Evolutionary conservation across 306 rosid species (phyloP), one percentile per base, ranked within the genome.

Genomic region (Gleditsia sinensis): DNA sequence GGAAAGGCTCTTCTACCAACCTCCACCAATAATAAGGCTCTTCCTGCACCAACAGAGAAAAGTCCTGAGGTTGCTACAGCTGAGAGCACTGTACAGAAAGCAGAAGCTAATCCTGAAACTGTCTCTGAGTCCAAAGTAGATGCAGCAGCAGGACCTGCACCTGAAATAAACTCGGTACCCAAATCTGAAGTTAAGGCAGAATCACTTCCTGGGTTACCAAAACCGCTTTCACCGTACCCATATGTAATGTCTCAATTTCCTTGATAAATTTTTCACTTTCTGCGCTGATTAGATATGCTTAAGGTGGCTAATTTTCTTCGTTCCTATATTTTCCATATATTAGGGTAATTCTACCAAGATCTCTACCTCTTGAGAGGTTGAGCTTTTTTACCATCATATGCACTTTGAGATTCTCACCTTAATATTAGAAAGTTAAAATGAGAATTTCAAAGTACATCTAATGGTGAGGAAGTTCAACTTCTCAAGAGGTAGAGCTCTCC

Each of bases 191-290:
- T 54, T 13, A 87, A 80, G 80, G 82, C 84, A 78, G 89, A 88
- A 64, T 77, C 99, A 25, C 45, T 67, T 76, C 91, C 93, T 4
- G 59, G 7, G 65, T 69, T 55, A 74, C 77, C 91, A 62, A 81
- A 49, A 62, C 84, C 96, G 24, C 98, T 89, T 58, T 94, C 99
- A 36, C 99, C 99, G 58, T 94, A 87, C 74, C 90, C 97, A 34
- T 64, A 5, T 27, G 98, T 94, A 91, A 81, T 50, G 71, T 76
- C 81, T 74, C 76, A 19, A 43, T 64, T 82, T 11, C 65, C 71
- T 60, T 58, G 34, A 24, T 20, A n/a, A 58, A 20, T 40, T 68
- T 64, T 17, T 54, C 13, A 42, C 80, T 78, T 83, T 2, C 14
- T 32, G 19, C 30, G 79, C 72, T 67, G 81, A 48, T 62, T 67